phyloP scores from a whole-genome alignment of 2,329 filamentous ascomycete species.

The Arthrobotrys entomopaga region DNA sequence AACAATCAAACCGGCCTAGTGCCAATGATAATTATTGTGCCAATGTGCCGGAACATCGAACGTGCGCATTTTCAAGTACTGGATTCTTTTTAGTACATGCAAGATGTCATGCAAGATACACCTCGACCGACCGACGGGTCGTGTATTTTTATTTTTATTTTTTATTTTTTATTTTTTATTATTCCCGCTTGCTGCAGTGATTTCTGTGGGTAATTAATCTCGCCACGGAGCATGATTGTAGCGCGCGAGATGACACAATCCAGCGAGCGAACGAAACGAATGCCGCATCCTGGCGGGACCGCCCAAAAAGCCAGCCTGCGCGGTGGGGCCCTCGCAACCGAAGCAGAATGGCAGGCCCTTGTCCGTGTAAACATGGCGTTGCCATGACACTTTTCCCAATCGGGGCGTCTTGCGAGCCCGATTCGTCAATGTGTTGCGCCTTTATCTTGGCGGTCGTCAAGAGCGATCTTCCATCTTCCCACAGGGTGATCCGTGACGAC shows the following conservation, averaged over 20 bases:
- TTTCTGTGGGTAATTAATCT: background rate
- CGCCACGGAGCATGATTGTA: constrained; percentile 7
- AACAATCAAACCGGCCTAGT: background rate
- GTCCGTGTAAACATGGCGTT: constrained; percentile 50
- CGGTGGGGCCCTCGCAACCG: constrained; percentile 13
- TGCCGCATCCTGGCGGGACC: background rate
- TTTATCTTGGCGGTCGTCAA: constrained; percentile 26
- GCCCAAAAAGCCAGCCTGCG: constrained; percentile 7
- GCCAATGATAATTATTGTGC: too few relatives aligned
- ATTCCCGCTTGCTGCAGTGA: background rate
- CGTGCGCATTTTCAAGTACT: too few relatives aligned
- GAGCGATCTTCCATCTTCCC: too few relatives aligned
- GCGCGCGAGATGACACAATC: constrained; percentile 31
- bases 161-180: too few relatives aligned
- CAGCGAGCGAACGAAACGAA: background rate
- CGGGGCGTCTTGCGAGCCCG: constrained; percentile 7
- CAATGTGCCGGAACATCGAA: too few relatives aligned
- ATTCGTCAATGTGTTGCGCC: constrained; percentile 12
- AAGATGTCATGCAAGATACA: too few relatives aligned
- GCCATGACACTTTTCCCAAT: constrained; percentile 46
- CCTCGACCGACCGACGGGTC: too few relatives aligned
- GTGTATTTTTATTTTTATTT: background rate
- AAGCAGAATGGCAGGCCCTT: constrained; percentile 24
- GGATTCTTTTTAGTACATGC: background rate
- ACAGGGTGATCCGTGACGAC: background rate